Conservation (phyloP, 441 rosid species). For the Croton setiger region DNA sequence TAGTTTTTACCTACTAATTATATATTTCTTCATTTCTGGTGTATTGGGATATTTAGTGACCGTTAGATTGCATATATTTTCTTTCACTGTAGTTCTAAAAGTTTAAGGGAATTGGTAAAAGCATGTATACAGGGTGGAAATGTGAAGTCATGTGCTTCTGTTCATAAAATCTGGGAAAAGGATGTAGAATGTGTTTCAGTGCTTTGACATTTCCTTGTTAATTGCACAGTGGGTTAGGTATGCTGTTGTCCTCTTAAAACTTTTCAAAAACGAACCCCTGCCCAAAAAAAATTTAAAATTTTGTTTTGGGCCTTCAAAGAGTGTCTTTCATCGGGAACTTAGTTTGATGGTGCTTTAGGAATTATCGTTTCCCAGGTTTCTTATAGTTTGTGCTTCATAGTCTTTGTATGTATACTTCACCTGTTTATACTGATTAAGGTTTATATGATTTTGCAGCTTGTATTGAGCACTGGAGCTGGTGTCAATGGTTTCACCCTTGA, state of each 20-base stretch:
- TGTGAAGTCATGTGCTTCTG: too few species aligned
- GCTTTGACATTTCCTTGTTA: not conserved
- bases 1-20: not conserved
- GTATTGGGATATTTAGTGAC: not conserved
- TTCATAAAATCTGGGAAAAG: too few species aligned
- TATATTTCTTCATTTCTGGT: not conserved
- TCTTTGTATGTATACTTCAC: not conserved
- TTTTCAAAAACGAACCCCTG: too few species aligned
- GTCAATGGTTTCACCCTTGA: slow-evolving; percentile 94
- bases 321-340: not conserved
- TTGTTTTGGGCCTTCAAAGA: not conserved
- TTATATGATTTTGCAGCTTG: slow-evolving; percentile 55
- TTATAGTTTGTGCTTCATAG: not conserved
- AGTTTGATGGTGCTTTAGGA: not conserved
- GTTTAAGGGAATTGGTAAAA: too few species aligned
- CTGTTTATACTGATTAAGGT: slow-evolving; percentile 6
- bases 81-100: too few species aligned
- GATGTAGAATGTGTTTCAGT: not conserved
- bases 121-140: too few species aligned
- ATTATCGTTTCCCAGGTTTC: not conserved
- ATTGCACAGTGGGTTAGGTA: not conserved
- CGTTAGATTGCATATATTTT: not conserved
- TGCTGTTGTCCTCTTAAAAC: too few species aligned
- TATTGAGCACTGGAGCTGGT: slow-evolving; percentile 82
- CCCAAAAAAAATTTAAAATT: too few species aligned